Evolutionary conservation across 1,284 basidiomycete species (phyloP).

Genomic region (Malassezia nana): DNA sequence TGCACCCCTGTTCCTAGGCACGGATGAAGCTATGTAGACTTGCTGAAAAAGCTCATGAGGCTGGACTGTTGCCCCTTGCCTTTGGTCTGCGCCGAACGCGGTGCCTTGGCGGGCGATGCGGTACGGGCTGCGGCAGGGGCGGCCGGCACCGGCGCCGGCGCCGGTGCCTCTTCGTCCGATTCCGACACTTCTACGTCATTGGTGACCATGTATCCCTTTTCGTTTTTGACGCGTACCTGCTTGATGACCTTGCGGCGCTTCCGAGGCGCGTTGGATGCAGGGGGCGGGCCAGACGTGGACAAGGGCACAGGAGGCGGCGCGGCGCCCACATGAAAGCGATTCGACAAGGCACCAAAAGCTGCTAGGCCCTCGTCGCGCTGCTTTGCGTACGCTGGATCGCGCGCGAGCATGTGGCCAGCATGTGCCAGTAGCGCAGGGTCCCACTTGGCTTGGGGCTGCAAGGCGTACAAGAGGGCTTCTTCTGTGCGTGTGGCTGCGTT

Average conservation of each 20-base stretch:
- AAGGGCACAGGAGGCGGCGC: neutral
- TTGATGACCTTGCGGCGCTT: conserved; percentile 38
- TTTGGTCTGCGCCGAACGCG: neutral
- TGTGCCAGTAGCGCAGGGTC: neutral
- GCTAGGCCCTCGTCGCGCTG: neutral
- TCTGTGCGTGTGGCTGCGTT: neutral
- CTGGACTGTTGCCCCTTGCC: conserved; percentile 5
- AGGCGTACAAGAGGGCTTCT: neutral
- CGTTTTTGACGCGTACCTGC: conserved; percentile 33
- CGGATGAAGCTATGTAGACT: neutral
- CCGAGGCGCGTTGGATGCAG: neutral
- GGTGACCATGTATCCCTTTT: conserved; percentile 34
- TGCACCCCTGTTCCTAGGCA: neutral
- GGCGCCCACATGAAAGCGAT: neutral
- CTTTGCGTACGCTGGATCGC: neutral
- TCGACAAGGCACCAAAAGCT: neutral
- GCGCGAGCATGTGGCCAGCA: neutral
- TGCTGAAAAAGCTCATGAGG: conserved; percentile 15
- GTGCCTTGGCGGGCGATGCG: neutral
- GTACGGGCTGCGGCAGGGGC: no score
- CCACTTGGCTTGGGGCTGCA: neutral
- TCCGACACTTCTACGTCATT: conserved; percentile 34
- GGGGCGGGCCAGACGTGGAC: neutral
- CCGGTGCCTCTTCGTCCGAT: conserved; percentile 24
- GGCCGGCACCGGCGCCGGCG: neutral